Percentiles rank a stretch among this genome's conserved stretches.
These are phyloP conservation scores for Cystoderma amianthinum DNA, from an alignment of 768 basidiomycete species.

Conservation along the genomic window DNA sequence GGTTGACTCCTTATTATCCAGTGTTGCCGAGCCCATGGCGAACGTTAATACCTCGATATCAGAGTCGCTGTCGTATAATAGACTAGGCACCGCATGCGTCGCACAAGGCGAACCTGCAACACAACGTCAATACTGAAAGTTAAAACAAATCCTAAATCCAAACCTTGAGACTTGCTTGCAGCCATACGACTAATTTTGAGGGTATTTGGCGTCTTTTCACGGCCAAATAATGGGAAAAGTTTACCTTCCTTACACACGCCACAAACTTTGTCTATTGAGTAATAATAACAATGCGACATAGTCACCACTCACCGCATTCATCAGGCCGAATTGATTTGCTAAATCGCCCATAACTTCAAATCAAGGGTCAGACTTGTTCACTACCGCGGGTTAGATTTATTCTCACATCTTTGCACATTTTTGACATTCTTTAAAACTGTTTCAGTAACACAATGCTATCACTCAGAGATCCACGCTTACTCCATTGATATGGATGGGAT, in stretches of 20 bases:
- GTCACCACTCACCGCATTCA: slow-evolving; percentile 44
- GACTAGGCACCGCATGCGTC: not conserved
- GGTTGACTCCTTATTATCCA: slow-evolving; percentile 3
- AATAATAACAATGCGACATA: not conserved
- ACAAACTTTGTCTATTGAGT: slow-evolving; percentile 38
- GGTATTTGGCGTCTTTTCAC: slow-evolving; percentile 24
- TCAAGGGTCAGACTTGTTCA: too few relatives aligned
- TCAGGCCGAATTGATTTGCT: slow-evolving; percentile 66
- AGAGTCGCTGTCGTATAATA: slow-evolving; percentile 26
- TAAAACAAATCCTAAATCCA: not conserved
- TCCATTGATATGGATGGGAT: slow-evolving; percentile 65
- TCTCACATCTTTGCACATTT: slow-evolving; percentile 57
- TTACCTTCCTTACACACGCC: slow-evolving; percentile 57
- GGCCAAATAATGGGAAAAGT: slow-evolving; percentile 50
- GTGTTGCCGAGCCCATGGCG: slow-evolving; percentile 14
- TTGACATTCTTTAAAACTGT: slow-evolving; percentile 42
- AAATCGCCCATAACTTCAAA: slow-evolving; percentile 55
- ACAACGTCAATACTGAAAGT: slow-evolving; percentile 1
- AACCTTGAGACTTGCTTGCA: slow-evolving; percentile 39
- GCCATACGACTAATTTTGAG: slow-evolving; percentile 36
- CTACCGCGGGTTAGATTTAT: too few relatives aligned
- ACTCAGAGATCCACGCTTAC: slow-evolving; percentile 36
- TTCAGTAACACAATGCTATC: not conserved
- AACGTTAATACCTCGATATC: slow-evolving; percentile 23
- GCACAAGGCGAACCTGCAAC: slow-evolving; percentile 27